Percentiles rank a stretch among this genome's conserved stretches.
Evolutionary conservation across 805 yeast species (phyloP).

Genomic region (Scheffersomyces coipomensis): DNA sequence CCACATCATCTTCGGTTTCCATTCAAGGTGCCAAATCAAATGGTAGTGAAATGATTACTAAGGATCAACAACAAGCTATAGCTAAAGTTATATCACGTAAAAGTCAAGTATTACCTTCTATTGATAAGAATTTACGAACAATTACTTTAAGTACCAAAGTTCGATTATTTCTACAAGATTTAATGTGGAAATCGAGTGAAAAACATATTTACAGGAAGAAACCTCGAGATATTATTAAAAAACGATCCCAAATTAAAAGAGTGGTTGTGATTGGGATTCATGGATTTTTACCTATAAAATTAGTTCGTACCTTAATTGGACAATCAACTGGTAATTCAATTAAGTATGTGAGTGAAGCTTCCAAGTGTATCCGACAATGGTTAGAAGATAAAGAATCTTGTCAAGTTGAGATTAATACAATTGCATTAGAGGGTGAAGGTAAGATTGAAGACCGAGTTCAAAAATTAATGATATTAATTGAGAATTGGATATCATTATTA

Average conservation of each 20-base stretch:
- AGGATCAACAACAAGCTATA: background rate
- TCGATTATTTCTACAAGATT: constrained; percentile 20
- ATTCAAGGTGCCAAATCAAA: no score
- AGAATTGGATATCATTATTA: constrained; percentile 32
- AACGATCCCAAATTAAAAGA: constrained; percentile 10
- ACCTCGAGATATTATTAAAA: background rate
- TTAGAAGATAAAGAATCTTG: constrained; percentile 10
- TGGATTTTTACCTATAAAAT: constrained; percentile 39
- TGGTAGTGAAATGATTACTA: no score
- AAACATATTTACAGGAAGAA: constrained; percentile 4
- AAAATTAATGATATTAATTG: constrained; percentile 20
- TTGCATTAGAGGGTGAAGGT: constrained; percentile 43
- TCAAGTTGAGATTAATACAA: constrained; percentile 26
- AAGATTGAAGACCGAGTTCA: constrained; percentile 26
- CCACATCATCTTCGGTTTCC: background rate
- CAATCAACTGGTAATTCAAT: constrained; percentile 36
- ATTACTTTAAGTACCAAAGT: constrained; percentile 21
- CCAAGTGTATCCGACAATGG: constrained; percentile 30
- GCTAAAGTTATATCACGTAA: background rate
- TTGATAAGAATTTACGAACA: constrained; percentile 20
- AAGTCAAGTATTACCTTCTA: constrained; percentile 14
- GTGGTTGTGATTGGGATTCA: constrained; percentile 37
- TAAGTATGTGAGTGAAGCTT: constrained; percentile 25
- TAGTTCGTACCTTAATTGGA: constrained; percentile 34
- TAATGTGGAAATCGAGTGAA: constrained; percentile 11